Base-by-base conservation (phyloP, 2,329 filamentous ascomycete genomes). In the Tolypocladium capitatum region DNA sequence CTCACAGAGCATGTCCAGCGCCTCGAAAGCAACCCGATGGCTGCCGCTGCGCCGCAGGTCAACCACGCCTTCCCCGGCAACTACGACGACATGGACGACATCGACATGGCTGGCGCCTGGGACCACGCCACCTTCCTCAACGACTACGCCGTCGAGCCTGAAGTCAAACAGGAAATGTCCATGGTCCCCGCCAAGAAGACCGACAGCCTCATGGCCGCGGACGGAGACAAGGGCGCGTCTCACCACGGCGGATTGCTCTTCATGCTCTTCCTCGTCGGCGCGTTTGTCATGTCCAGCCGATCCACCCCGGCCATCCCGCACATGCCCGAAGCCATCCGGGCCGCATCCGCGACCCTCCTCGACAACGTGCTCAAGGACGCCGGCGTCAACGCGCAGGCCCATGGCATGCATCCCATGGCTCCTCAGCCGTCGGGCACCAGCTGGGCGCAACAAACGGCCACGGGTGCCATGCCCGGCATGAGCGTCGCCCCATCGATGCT, bases 181-280 rank as follows among this genome's bases (percentile, higher is more conserved):
- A 60, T 77, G 41, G 68, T 77, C 18, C 64, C 73, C 14, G 57
- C 67, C 58, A 80, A 78, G 71, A 78, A 80, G 68, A 54, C 48
- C 43, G 63, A 65, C 13, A 53, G 48, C 44, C 55, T 52, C 35
- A 41, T 55, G 48, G 62, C 68, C 40, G 62, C 63, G 57, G 74
- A 80, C 38, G 63, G 67, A 50, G 79, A 84, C 52, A 83, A 83
- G 69, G 70, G 78, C 50, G 76, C 82, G 51, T 83, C 87, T n/a
- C 38, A 42, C 56, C 86, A 90, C 58, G 86, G 88, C 46, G 80
- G 87, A 59, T 70, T 97, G 58, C 75, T 97, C 64, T 84, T 91
- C 67, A 94, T 96, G 88, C 85, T 96, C 56, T 85, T 98, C 61
- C 84, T 98, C 47, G 90, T 95, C 54, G 92, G 92, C 62, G 92